A percentile compares a stretch with the other conserved stretches of the same genome.
These are phyloP conservation scores for Chloris gayana DNA, from an alignment of 176 grass and related monocot species.

Conservation along the genomic window DNA sequence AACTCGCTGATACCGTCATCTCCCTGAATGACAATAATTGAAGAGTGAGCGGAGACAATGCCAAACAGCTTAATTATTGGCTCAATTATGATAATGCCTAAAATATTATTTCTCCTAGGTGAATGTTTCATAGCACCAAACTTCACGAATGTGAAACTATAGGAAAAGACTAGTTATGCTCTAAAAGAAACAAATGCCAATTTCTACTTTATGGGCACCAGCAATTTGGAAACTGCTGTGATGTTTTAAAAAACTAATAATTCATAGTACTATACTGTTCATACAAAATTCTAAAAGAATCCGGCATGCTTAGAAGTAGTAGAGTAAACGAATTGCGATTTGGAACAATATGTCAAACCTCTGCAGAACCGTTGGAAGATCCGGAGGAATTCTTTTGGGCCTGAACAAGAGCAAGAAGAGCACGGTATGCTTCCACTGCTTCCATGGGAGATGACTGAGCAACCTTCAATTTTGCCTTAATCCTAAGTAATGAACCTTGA, in stretches of 20 bases:
- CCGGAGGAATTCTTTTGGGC: conserved; percentile 69
- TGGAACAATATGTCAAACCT: conserved; percentile 52
- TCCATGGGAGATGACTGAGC: conserved; percentile 68
- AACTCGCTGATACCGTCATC: conserved; percentile 62
- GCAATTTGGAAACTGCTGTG: background rate
- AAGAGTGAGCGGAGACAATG: conserved; percentile 4
- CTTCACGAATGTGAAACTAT: background rate
- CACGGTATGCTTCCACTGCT: conserved; percentile 74
- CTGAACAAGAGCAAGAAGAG: conserved; percentile 88
- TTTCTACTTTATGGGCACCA: background rate
- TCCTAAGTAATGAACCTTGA: conserved; percentile 77
- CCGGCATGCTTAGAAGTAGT: background rate
- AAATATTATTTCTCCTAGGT: background rate
- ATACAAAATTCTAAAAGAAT: background rate
- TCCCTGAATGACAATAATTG: conserved; percentile 9
- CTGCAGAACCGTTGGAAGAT: conserved; percentile 43
- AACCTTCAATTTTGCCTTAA: conserved; percentile 90
- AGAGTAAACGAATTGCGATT: background rate
- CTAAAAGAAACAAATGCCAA: background rate
- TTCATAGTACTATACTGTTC: background rate
- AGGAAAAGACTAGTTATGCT: background rate
- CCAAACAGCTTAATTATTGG: background rate
- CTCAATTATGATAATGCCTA: background rate
- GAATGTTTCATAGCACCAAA: background rate
- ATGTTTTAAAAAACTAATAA: background rate